Base-by-base conservation (phyloP, 495 filamentous ascomycete genomes). In the Tetracladium marchalianum region DNA sequence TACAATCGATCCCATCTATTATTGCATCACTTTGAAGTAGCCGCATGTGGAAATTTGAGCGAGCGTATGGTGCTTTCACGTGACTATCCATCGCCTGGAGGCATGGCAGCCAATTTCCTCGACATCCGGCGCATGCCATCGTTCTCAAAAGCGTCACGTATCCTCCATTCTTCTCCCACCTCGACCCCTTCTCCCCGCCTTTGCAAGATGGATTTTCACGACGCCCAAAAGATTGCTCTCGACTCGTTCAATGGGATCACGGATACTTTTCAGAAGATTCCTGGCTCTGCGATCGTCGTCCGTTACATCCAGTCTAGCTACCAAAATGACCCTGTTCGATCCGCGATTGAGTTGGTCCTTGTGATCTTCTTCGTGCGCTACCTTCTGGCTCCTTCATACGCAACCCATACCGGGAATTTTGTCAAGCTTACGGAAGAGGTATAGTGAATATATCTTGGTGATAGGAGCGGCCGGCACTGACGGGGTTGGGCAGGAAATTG, bases 311-410 rank as follows among this genome's bases (percentile, higher is more conserved):
- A 85, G 62, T 92, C 86, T 32, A 95, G 88, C 59, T 97, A 99
- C 67, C 92, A 97, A 67, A 84, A 99, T 64, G 92, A 99, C 47
- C 92, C 92, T 11, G 76, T 97, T 45, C 82, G 92, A 16, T 92
- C 84, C 18, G 88, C 89, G 1, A 85, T 99, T 53, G 92, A 99
- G 63, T 70, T 99, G 33, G 81, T 97, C 45, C 78, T 99, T 40
- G 87, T 99, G 51, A 76, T 99, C 40, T 99, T 99, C 67, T 90
- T 90, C 41, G 79, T 99, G 16, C 78, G 90, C 38, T 99, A 99
- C 58, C 71, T 99, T 15, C 72, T 97, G 35, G 81, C 88, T 33
- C 90, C 93, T 1, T 85, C 81, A 35, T 98, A 97, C 65, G 84
- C 85, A 42, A 95, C 89, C 45, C 75, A 80, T 51, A 90, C 84